These are phyloP conservation scores for Centaurea solstitialis DNA, from an alignment of 129 eudicot species.

Conservation along the genomic window DNA sequence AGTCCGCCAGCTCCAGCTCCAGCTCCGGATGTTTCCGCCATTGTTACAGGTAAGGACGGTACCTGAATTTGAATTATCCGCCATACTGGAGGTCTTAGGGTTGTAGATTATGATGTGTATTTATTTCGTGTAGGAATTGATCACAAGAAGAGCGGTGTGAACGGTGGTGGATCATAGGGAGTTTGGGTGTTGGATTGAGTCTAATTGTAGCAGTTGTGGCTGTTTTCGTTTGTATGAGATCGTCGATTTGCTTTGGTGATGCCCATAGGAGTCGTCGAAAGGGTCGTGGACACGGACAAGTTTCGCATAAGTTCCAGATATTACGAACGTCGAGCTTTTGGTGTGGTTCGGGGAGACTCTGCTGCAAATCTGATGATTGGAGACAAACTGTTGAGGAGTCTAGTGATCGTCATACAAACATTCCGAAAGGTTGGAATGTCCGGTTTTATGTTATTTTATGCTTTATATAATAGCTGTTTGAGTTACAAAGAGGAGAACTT, in stretches of 20 bases:
- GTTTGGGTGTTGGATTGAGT: conserved; percentile 58
- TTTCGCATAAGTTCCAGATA: conserved; percentile 70
- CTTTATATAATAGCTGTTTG: background rate
- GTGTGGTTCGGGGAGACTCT: conserved; percentile 87
- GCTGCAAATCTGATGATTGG: conserved; percentile 64
- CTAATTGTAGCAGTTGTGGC: conserved; percentile 41
- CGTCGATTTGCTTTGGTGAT: conserved; percentile 51
- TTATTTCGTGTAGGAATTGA: conserved; percentile 11
- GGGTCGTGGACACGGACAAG: conserved; percentile 51
- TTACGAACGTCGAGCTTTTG: conserved; percentile 76
- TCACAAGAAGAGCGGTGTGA: conserved; percentile 58
- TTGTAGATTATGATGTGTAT: background rate
- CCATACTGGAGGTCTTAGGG: background rate
- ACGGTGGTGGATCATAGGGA: conserved; percentile 90
- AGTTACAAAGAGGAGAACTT: background rate
- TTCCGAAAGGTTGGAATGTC: conserved; percentile 69
- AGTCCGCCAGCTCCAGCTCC: conserved; percentile 67
- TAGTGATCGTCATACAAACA: conserved; percentile 66
- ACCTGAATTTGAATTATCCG: background rate
- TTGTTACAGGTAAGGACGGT: conserved; percentile 47
- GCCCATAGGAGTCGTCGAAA: conserved; percentile 36
- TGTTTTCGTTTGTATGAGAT: conserved; percentile 47
- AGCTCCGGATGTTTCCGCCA: conserved; percentile 41
- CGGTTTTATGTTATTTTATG: conserved; percentile 1
- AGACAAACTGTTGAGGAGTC: conserved; percentile 60